Evolutionary conservation across 1,284 basidiomycete species (phyloP).

Genomic region (Cryptococcus sp.): DNA sequence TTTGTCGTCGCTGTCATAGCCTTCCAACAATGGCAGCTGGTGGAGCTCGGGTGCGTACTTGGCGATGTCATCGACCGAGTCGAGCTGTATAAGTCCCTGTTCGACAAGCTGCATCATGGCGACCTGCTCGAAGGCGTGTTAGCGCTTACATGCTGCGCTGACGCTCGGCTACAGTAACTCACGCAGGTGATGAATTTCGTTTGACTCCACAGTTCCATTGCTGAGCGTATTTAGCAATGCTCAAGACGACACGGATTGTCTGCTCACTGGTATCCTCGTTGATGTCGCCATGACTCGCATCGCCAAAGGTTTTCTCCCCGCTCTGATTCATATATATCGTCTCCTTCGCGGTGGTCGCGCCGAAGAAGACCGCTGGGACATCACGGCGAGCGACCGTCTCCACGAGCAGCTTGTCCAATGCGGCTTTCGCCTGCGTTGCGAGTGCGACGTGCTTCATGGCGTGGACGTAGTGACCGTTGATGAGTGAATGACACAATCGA

Average conservation of each 20-base stretch:
- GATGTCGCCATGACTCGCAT: constrained; percentile 30
- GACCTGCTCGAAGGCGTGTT: constrained; percentile 18
- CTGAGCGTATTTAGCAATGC: constrained; percentile 13
- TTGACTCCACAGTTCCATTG: constrained; percentile 40
- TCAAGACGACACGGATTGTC: neutral
- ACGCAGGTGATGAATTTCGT: constrained; percentile 43
- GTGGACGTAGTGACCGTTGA: neutral
- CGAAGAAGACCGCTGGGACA: constrained; percentile 36
- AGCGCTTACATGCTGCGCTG: neutral
- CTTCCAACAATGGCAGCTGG: constrained; percentile 31
- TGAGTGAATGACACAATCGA: too few relatives aligned
- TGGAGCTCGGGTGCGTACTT: constrained; percentile 38
- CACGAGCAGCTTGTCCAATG: constrained; percentile 28
- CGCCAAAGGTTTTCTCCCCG: constrained; percentile 36
- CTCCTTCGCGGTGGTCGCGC: constrained; percentile 37
- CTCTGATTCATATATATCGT: constrained; percentile 32
- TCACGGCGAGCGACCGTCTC: constrained; percentile 15
- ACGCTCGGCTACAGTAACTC: constrained; percentile 1
- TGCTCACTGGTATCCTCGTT: constrained; percentile 38
- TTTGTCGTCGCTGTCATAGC: constrained; percentile 32
- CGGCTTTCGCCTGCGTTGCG: constrained; percentile 18
- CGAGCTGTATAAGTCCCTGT: constrained; percentile 31
- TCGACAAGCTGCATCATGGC: constrained; percentile 41
- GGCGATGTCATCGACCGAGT: constrained; percentile 30
- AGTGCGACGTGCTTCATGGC: constrained; percentile 11